Base-by-base conservation (phyloP, 306 rosid species). In the Rosa persica region DNA sequence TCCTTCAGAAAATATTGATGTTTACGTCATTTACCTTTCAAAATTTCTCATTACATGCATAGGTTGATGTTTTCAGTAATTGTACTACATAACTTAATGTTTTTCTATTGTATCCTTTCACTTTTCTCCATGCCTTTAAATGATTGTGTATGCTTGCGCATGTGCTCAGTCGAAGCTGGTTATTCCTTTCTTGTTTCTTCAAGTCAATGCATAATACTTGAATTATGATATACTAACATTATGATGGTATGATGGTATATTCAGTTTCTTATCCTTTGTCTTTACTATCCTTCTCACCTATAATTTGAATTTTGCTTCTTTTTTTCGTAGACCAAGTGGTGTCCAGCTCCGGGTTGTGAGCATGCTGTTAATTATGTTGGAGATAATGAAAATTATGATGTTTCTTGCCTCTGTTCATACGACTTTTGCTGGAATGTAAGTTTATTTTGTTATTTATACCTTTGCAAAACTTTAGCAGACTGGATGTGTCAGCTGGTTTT, bases 271-370 rank as follows among this genome's bases (percentile, higher is more conserved):
- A 19, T 6, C 0, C 19, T 40, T 51, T 19, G 12, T 57, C 11
- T 34, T 49, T 60, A 8, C 55, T 51, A 39, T 23, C 30, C 6
- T 75, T 25, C 70, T 75, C 58, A 25, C 70, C 43, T 23, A 12
- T 25, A 20, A 4, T 38, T 54, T 42, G 36, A 25, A 23, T 40
- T 60, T 20, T 55, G 54, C 36, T 70, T 61, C 38, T n/a, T 81
- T 80, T 70, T 42, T n/a, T 75, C 13, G 13, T 30, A 83, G 98
- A 88, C 89, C 83, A 93, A 93, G 83, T 93, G 98, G 98, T 93
- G 97, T 84, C 98, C 98, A 34, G 92, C 92, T 79, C 92, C 95
- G 25, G 98, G 94, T 47, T 93, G 98, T 80, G 98, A 93, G 66
- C 82, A 86, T 83, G 97, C 97, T 8, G 95, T 93, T 71, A 88